Evolutionary conservation across 768 basidiomycete species (phyloP), one percentile per base, ranked within the genome.

Genomic region (Chiua virens): DNA sequence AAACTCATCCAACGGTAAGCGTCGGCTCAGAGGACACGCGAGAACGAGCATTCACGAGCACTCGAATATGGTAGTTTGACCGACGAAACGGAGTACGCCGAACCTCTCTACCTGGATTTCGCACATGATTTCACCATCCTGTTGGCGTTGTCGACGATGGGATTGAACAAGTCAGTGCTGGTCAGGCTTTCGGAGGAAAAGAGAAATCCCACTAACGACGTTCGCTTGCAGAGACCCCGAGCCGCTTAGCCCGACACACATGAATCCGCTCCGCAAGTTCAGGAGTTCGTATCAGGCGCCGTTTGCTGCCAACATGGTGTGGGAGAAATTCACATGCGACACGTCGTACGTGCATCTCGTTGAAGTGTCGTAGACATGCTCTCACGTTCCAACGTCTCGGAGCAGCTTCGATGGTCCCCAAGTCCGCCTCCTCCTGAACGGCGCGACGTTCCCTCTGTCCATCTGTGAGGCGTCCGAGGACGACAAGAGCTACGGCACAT

Each of bases 301-400:
- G 18, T 77, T 77, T 47, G 74, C 61, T 20, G 74, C 73, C 27
- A 65, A 62, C 30, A 75, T 77, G 70, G 49, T 73, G 17, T 76
- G 73, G 73, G 75, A 76, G 59, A 68, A 58, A 54, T 76, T 74
- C 57, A 61, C 62, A 4, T 76, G 75, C 61, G 41, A 58, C 27
- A 54, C 56, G n/a, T 73, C 71, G 71, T 71, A 32, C 35, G 64
- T 60, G 5, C 10, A 34, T 15, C 32, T 13, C 3, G 32, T 15
- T 15, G 13, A 15, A 34, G 14, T 6, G 14, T 13, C 7, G 14
- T 34, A 15, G 32, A 15, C 14, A 30, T 30, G 14, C 7, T 34
- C 32, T 34, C 14, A 34, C 7, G 32, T 25, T 25, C 28, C 32
- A 8, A 34, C 8, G 3, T 34, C 14, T 30, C 28, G 14, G 32